Percentiles rank a stretch among this genome's conserved stretches.
Evolutionary conservation across 768 basidiomycete species (phyloP).

Genomic region (Phylloporus arenicola): DNA sequence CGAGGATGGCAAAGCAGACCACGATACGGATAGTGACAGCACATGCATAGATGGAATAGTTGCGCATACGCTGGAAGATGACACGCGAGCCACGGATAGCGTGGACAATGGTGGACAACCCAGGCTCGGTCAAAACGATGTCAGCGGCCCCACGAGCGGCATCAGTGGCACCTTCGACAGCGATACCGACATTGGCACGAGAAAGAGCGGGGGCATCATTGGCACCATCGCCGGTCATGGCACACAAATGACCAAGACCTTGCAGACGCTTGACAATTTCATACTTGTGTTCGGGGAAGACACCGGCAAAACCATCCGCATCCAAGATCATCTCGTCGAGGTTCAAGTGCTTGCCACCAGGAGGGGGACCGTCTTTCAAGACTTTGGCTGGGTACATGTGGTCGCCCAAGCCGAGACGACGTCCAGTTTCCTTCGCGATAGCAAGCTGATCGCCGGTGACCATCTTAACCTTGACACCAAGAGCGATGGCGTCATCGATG

Average conservation of each 20-base stretch:
- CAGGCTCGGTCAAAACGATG: constrained; percentile 96
- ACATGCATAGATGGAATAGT: constrained; percentile 97
- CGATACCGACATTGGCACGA: constrained; percentile 98
- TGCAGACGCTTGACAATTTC: constrained; percentile 99
- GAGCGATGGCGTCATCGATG: constrained; percentile 91
- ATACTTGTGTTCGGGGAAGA: constrained; percentile 99
- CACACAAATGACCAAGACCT: constrained; percentile 90
- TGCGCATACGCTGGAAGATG: constrained; percentile 99
- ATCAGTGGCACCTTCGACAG: constrained; percentile 98
- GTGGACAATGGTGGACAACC: constrained; percentile 98
- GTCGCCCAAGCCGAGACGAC: constrained; percentile 95
- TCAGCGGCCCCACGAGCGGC: constrained; percentile 98
- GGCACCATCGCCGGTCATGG: constrained; percentile 99
- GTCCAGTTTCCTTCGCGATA: constrained; percentile 98
- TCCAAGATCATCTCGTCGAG: constrained; percentile 99
- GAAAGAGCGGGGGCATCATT: constrained; percentile 98
- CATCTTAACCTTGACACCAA: constrained; percentile 99
- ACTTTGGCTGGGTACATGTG: constrained; percentile 99
- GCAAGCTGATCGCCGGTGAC: constrained; percentile 99
- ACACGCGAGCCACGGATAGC: constrained; percentile 97
- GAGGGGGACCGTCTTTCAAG: constrained; percentile 92
- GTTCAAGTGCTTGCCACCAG: constrained; percentile 73
- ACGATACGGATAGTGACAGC: constrained; percentile 99
- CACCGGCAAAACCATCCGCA: constrained; percentile 97
- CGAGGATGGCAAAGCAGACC: constrained; percentile 92